Conservation (phyloP, 352 stramenopile species). For the Pythium oligandrum region DNA sequence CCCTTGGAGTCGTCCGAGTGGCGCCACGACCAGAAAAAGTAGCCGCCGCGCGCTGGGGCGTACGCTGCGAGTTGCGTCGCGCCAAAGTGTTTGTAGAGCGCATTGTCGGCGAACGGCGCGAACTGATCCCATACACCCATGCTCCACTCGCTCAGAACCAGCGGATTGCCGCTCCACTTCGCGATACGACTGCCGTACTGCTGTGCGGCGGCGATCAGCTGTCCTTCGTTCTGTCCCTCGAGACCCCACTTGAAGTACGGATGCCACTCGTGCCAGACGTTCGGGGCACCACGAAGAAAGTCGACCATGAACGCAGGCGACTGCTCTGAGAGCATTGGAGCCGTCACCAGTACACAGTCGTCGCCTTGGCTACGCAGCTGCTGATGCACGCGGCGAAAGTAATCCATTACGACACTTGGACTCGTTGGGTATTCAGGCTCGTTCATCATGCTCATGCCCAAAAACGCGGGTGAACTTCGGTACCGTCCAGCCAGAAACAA, state of each 20-base stretch:
- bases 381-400: constrained; percentile 20
- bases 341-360: constrained; percentile 24
- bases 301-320: constrained; percentile 13
- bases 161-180: constrained; percentile 23
- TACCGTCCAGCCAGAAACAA: constrained; percentile 24
- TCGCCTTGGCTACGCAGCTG: constrained; percentile 15
- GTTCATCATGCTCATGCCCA: constrained; percentile 28
- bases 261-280: constrained; percentile 40
- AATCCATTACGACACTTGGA: constrained; percentile 10
- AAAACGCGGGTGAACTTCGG: constrained; percentile 17
- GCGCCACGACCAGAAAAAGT: constrained; percentile 25
- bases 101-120: constrained; percentile 11
- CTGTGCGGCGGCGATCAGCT: constrained; percentile 17
- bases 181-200: constrained; percentile 13
- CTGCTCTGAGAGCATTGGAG: constrained; percentile 19
- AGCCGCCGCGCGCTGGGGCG: constrained; percentile 13
- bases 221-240: constrained; percentile 16
- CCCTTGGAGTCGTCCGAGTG: constrained; percentile 20
- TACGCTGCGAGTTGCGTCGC: constrained; percentile 16
- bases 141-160: constrained; percentile 31
- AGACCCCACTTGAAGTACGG: constrained; percentile 38
- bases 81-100: constrained; percentile 7
- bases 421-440: constrained; percentile 21
- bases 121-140: constrained; percentile 14
- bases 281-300: constrained; percentile 8